A percentile compares a stretch with the other conserved stretches of the same genome.
These are phyloP conservation scores for Aspergillus carlsbadensis DNA, from an alignment of 495 filamentous ascomycete genomes.

Conservation along the genomic window DNA sequence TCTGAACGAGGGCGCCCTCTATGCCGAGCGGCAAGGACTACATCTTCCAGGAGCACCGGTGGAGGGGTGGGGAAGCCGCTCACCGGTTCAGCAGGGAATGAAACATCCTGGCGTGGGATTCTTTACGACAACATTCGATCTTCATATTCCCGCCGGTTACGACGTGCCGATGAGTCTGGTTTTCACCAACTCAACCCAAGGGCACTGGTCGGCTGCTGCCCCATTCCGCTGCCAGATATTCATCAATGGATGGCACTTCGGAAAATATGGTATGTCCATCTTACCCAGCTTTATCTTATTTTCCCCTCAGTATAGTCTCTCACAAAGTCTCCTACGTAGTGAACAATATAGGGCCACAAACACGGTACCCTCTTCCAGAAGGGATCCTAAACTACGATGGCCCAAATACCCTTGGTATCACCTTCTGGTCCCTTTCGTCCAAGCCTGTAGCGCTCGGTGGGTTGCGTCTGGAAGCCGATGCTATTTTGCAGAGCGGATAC, in stretches of 20 bases:
- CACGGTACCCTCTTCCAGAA: constrained; percentile 57
- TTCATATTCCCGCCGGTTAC: constrained; percentile 51
- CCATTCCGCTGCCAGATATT: constrained; percentile 57
- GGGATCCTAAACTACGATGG: constrained; percentile 63
- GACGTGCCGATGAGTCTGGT: constrained; percentile 59
- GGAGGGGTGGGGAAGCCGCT: background rate
- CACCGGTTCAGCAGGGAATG: constrained; percentile 49
- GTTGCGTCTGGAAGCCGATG: no score
- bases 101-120: constrained; percentile 53
- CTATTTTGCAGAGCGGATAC: no score
- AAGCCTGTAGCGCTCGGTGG: no score
- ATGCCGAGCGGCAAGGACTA: constrained; percentile 62
- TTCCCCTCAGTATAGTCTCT: background rate
- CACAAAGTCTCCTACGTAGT: constrained; percentile 11
- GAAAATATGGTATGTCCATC: constrained; percentile 48
- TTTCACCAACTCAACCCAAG: constrained; percentile 36
- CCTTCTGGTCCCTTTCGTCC: background rate
- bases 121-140: constrained; percentile 53
- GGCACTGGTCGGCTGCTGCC: constrained; percentile 12
- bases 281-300: background rate
- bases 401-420: constrained; percentile 52
- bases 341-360: constrained; percentile 64
- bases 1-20: constrained; percentile 68
- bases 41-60: constrained; percentile 42
- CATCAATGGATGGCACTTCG: constrained; percentile 71